Evolutionary conservation across 2,329 filamentous ascomycete genomes (phyloP).

Genomic region (Claviceps purpurea): DNA sequence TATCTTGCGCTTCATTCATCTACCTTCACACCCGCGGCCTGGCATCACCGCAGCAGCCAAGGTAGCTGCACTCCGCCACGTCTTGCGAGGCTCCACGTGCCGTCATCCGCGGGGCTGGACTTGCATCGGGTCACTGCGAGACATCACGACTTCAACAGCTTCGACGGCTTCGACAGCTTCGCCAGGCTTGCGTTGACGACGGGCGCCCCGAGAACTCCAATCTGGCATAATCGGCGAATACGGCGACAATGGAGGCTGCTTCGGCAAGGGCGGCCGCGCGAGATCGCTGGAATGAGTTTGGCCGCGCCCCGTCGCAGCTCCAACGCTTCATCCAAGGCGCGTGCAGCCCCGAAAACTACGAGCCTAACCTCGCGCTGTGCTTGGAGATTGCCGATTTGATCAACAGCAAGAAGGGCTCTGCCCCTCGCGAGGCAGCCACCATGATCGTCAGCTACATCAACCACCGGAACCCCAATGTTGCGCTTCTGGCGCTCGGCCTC

Average conservation of each 20-base stretch:
- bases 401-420: conserved; percentile 92
- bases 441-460: conserved; percentile 92
- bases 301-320: conserved; percentile 69
- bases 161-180: too few species aligned
- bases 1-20: neutral
- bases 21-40: neutral
- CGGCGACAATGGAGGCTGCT: conserved; percentile 68
- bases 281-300: conserved; percentile 81
- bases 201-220: neutral
- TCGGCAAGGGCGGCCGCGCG: conserved; percentile 89
- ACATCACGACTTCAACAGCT: neutral
- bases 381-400: conserved; percentile 94
- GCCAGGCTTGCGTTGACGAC: neutral
- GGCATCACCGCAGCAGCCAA: neutral
- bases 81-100: neutral
- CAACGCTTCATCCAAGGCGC: conserved; percentile 94
- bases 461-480: conserved; percentile 91
- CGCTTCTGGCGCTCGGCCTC: conserved; percentile 75
- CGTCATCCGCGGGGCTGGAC: neutral
- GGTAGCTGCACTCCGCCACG: neutral
- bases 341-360: conserved; percentile 93
- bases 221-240: neutral
- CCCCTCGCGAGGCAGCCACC: conserved; percentile 87
- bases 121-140: neutral
- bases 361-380: conserved; percentile 90